These are phyloP conservation scores for Penicillium sp. DNA, from an alignment of 2,329 filamentous ascomycete species.

Conservation along the genomic window DNA sequence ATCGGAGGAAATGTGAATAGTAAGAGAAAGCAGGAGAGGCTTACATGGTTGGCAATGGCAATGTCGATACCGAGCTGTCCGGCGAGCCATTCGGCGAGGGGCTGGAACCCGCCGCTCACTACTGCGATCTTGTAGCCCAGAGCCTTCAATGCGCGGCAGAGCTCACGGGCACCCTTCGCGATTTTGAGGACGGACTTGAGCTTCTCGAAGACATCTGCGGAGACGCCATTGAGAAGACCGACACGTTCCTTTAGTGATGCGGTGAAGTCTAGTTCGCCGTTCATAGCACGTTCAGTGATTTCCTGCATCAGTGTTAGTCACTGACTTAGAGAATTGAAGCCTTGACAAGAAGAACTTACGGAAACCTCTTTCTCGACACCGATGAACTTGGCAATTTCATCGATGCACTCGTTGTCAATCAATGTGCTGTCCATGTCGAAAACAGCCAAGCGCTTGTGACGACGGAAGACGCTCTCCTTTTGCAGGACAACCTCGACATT, in stretches of 20 bases:
- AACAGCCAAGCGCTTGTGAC: conserved; percentile 75
- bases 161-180: conserved; percentile 67
- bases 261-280: conserved; percentile 88
- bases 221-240: conserved; percentile 68
- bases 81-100: conserved; percentile 79
- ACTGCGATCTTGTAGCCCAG: conserved; percentile 83
- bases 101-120: conserved; percentile 82
- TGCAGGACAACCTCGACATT: conserved; percentile 78
- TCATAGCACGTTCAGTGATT: conserved; percentile 90
- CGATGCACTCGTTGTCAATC: conserved; percentile 95
- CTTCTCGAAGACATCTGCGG: conserved; percentile 67
- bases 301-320: conserved; percentile 35
- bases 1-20: background rate
- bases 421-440: conserved; percentile 99
- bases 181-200: conserved; percentile 68
- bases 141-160: conserved; percentile 64
- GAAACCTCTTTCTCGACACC: conserved; percentile 75
- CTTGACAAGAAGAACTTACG: conserved; percentile 25
- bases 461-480: conserved; percentile 61
- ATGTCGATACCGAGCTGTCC: conserved; percentile 73
- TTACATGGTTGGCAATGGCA: conserved; percentile 74
- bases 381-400: conserved; percentile 78
- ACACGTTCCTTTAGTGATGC: conserved; percentile 73
- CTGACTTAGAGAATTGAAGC: background rate
- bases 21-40: conserved; percentile 8